Percentiles rank a stretch among this genome's conserved stretches.
phyloP scores from a whole-genome alignment of 345 rosid species.

The Abelmoschus esculentus region DNA sequence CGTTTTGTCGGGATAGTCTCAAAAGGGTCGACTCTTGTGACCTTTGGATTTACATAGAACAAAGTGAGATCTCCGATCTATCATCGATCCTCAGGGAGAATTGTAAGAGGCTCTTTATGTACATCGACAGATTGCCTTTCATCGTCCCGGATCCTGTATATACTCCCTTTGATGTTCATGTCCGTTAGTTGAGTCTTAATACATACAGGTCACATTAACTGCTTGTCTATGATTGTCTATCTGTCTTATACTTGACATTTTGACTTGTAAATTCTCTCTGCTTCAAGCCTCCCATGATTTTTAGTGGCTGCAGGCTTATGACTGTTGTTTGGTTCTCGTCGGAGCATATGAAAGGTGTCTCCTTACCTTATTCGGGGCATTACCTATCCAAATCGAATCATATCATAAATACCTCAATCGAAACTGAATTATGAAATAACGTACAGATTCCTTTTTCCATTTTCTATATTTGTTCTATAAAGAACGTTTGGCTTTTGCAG shows the following conservation, averaged over 20 bases:
- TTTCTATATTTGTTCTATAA: too few relatives aligned
- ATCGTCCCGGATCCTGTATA: slow-evolving; percentile 43
- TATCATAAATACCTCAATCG: too few relatives aligned
- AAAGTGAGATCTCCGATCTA: slow-evolving; percentile 35
- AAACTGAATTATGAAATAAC: too few relatives aligned
- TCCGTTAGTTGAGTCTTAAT: slow-evolving; percentile 19
- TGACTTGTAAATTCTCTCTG: slow-evolving; percentile 12
- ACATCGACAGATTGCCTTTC: slow-evolving; percentile 61
- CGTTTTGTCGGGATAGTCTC: slow-evolving; percentile 67
- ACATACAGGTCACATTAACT: neutral
- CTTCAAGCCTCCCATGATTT: neutral
- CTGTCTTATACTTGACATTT: neutral
- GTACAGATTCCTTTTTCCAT: too few relatives aligned
- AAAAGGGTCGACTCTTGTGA: slow-evolving; percentile 51
- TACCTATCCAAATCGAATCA: too few relatives aligned
- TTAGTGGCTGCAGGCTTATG: too few relatives aligned
- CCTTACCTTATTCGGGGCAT: too few relatives aligned
- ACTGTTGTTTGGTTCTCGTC: too few relatives aligned
- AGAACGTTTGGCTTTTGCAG: too few relatives aligned
- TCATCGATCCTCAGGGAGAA: slow-evolving; percentile 35
- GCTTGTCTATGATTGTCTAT: slow-evolving; percentile 8
- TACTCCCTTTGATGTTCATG: slow-evolving; percentile 38
- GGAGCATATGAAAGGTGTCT: too few relatives aligned
- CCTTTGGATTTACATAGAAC: slow-evolving; percentile 58
- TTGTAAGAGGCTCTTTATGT: slow-evolving; percentile 36